phyloP scores from a whole-genome alignment of 352 stramenopile genomes.

The Phytophthora sojae region DNA sequence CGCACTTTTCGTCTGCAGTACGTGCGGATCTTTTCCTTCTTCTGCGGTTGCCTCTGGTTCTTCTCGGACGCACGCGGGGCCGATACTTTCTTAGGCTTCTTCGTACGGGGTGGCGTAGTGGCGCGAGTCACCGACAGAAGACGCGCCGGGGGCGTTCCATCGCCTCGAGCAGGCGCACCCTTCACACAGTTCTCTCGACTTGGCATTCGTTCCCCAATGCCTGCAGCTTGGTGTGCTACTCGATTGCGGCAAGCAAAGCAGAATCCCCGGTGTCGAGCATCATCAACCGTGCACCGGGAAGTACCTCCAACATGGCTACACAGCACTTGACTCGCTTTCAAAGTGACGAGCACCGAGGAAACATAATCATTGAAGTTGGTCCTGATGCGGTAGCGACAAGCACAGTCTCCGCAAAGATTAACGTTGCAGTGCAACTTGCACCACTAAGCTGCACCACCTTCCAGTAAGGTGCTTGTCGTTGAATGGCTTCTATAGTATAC shows the following conservation, averaged over 20 bases:
- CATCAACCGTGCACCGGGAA: slow-evolving; percentile 6
- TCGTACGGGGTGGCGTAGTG: slow-evolving; percentile 9
- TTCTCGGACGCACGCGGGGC: slow-evolving; percentile 1
- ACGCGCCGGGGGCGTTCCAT: slow-evolving; percentile 3
- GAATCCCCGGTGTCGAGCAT: slow-evolving; percentile 12
- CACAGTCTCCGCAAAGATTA: neutral
- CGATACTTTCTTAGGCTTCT: slow-evolving; percentile 1
- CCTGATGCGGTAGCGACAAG: slow-evolving; percentile 16
- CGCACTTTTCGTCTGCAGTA: slow-evolving; percentile 34
- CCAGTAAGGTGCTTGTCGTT: neutral
- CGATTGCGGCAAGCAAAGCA: neutral
- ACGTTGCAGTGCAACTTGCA: too few relatives aligned
- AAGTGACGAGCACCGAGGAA: neutral
- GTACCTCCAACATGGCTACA: slow-evolving; percentile 10
- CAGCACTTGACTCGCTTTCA: slow-evolving; percentile 13
- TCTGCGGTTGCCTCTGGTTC: neutral
- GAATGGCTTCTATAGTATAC: neutral
- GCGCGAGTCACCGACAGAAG: neutral
- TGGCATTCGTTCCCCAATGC: neutral
- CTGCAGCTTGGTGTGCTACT: neutral
- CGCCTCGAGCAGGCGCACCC: neutral
- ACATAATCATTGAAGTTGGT: slow-evolving; percentile 33
- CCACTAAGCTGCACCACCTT: neutral
- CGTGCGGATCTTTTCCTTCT: slow-evolving; percentile 29
- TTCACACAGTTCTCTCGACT: neutral